These are phyloP conservation scores for Houttuynia cordata DNA, from an alignment of 164 flowering plant genomes.

Conservation along the genomic window DNA sequence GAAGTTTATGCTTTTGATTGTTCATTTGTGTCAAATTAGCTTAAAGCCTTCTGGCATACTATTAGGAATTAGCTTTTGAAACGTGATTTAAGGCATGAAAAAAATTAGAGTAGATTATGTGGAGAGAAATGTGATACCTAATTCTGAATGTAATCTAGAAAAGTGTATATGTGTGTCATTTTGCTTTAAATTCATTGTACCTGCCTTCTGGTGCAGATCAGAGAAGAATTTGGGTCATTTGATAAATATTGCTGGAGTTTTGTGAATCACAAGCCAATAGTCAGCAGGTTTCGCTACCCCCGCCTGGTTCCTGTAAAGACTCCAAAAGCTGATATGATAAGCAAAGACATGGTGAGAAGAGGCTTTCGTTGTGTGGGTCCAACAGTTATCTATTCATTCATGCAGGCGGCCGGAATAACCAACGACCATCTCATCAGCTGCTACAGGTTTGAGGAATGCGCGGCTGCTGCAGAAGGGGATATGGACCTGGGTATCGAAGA, in stretches of 20 bases:
- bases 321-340: conserved; percentile 26
- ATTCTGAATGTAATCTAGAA: not conserved
- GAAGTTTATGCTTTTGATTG: too few relatives aligned
- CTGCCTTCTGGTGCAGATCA: conserved; percentile 10
- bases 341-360: conserved; percentile 27
- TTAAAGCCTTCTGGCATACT: too few relatives aligned
- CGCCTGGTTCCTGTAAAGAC: conserved; percentile 29
- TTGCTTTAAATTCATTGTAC: not conserved
- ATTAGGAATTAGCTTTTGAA: too few relatives aligned
- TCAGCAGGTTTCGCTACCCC: conserved; percentile 23
- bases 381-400: conserved; percentile 27
- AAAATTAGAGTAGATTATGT: not conserved
- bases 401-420: conserved; percentile 28
- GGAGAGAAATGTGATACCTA: too few relatives aligned
- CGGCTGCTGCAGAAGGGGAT: conserved; percentile 2
- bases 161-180: too few relatives aligned
- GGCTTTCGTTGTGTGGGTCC: conserved; percentile 30
- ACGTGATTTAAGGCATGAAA: too few relatives aligned
- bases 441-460: conserved; percentile 25
- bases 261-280: conserved; percentile 21
- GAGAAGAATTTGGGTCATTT: conserved; percentile 25
- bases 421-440: conserved; percentile 28
- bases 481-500: not conserved
- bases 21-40: too few relatives aligned
- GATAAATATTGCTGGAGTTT: conserved; percentile 28